A percentile compares a stretch with the other conserved stretches of the same genome.
Conservation (phyloP, 306 rosid species). For the Ochetophila trinervis region DNA sequence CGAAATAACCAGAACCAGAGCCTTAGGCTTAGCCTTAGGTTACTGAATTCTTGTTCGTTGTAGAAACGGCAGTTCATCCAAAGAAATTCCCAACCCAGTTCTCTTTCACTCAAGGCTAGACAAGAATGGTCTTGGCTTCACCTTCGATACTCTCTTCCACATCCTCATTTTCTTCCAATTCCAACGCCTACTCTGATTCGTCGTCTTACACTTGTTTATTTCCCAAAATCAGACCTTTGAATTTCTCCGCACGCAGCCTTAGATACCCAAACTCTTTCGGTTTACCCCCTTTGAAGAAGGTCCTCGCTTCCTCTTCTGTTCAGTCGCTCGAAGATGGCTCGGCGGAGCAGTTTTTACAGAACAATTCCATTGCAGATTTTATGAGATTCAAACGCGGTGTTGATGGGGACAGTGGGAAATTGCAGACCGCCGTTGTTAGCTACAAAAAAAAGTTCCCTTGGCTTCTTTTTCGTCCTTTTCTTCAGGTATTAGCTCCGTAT, state of each 20-base stretch:
- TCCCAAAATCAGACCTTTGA: slow-evolving; percentile 31
- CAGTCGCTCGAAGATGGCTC: slow-evolving; percentile 56
- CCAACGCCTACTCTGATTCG: slow-evolving; percentile 35
- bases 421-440: slow-evolving; percentile 85
- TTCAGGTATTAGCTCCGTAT: slow-evolving; percentile 44
- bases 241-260: slow-evolving; percentile 29
- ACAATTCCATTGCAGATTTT: slow-evolving; percentile 81
- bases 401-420: slow-evolving; percentile 52
- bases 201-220: slow-evolving; percentile 36
- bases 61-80: slow-evolving; percentile 36
- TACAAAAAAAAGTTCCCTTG: slow-evolving; percentile 83
- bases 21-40: neutral
- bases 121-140: slow-evolving; percentile 53
- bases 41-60: neutral
- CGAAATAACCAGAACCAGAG: slow-evolving; percentile 3
- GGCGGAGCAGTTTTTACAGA: slow-evolving; percentile 53
- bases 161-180: slow-evolving; percentile 44
- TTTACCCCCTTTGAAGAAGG: slow-evolving; percentile 21
- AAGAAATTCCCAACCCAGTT: neutral
- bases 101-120: slow-evolving; percentile 1
- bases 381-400: slow-evolving; percentile 68
- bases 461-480: slow-evolving; percentile 72
- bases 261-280: slow-evolving; percentile 26
- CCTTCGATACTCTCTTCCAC: slow-evolving; percentile 51
- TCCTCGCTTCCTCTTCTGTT: slow-evolving; percentile 29